These are phyloP conservation scores for Phytophthora syringae DNA, from an alignment of 352 stramenopile species.

Conservation along the genomic window DNA sequence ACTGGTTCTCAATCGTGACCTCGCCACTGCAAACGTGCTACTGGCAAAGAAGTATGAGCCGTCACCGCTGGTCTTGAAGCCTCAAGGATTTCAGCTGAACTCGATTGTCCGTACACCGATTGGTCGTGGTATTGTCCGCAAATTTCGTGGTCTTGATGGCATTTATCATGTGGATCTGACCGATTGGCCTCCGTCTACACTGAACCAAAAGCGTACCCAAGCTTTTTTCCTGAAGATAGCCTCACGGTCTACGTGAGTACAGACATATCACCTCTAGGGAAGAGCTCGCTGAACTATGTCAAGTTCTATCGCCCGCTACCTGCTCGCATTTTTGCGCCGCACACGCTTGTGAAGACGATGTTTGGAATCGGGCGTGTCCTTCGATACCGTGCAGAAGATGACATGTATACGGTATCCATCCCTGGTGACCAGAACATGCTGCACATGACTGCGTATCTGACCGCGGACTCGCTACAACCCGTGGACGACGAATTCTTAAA, in stretches of 20 bases:
- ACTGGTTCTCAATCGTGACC: constrained; percentile 70
- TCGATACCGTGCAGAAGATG: constrained; percentile 68
- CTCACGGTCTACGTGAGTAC: constrained; percentile 47
- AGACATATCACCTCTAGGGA: constrained; percentile 44
- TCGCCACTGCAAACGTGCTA: constrained; percentile 70
- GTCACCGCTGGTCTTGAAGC: constrained; percentile 56
- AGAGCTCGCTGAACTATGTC: constrained; percentile 64
- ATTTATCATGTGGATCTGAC: constrained; percentile 86
- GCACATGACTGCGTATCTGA: constrained; percentile 53
- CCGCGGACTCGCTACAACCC: constrained; percentile 51
- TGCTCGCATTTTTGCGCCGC: constrained; percentile 46
- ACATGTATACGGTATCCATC: constrained; percentile 74
- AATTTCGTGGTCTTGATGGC: constrained; percentile 70
- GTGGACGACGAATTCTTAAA: constrained; percentile 44
- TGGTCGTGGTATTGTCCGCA: constrained; percentile 70
- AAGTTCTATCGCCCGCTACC: constrained; percentile 56
- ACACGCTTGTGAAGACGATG: constrained; percentile 74
- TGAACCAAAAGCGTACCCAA: constrained; percentile 50
- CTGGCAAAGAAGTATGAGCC: constrained; percentile 43
- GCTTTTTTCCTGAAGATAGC: constrained; percentile 70
- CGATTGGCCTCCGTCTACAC: constrained; percentile 51
- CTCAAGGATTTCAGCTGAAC: constrained; percentile 71
- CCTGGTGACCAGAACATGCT: constrained; percentile 47
- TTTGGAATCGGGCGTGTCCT: constrained; percentile 78
- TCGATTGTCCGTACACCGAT: constrained; percentile 67